Evolutionary conservation across 1,284 basidiomycete species (phyloP).

Genomic region (Bjerkandera adusta): DNA sequence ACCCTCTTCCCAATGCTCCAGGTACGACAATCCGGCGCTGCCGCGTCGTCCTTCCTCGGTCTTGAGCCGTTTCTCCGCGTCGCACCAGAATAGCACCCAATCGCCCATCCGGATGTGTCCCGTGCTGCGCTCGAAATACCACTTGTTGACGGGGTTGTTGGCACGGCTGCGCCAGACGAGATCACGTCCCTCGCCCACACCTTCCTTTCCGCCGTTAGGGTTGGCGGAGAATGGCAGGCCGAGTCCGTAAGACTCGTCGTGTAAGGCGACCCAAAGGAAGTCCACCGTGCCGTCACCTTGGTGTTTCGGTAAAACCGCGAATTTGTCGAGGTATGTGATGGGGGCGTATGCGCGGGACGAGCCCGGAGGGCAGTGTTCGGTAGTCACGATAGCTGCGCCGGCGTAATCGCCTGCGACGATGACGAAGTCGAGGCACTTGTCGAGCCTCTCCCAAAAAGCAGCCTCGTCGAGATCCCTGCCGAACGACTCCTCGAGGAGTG

Average conservation of each 20-base stretch:
- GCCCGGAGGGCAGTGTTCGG: constrained; percentile 52
- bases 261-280: constrained; percentile 97
- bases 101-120: constrained; percentile 84
- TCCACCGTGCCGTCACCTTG: constrained; percentile 99
- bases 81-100: constrained; percentile 99
- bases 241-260: constrained; percentile 97
- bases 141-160: constrained; percentile 97
- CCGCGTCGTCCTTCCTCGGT: constrained; percentile 63
- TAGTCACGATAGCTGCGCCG: constrained; percentile 93
- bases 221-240: constrained; percentile 94
- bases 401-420: constrained; percentile 96
- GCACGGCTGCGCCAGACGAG: constrained; percentile 93
- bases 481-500: constrained; percentile 88
- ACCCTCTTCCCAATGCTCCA: constrained; percentile 83
- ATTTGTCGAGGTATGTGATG: constrained; percentile 98
- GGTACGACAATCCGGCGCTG: constrained; percentile 61
- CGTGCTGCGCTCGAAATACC: constrained; percentile 97
- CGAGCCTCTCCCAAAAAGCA: constrained; percentile 80
- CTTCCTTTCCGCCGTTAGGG: constrained; percentile 89
- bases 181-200: constrained; percentile 88
- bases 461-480: constrained; percentile 69
- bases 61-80: constrained; percentile 83
- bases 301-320: constrained; percentile 91
- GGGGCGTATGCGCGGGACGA: constrained; percentile 34
- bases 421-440: constrained; percentile 83